These are phyloP conservation scores for Manihot esculenta DNA, from an alignment of 441 rosid species.

Conservation along the genomic window DNA sequence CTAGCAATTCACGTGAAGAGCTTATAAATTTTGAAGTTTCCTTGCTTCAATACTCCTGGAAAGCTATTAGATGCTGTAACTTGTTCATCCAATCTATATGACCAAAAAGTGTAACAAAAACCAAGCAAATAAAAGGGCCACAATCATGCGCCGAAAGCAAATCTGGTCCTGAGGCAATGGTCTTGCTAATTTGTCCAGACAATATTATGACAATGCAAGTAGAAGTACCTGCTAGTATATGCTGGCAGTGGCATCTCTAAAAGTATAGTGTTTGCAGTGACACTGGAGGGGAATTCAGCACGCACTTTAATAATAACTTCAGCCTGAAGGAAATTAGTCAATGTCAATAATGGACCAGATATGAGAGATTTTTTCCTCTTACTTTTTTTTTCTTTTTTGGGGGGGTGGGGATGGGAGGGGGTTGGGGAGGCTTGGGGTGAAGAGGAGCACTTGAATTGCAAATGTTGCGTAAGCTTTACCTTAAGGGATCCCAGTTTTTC, in stretches of 20 bases:
- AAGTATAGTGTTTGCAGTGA: constrained; percentile 60
- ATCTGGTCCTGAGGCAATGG: neutral
- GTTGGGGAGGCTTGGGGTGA: too few species aligned
- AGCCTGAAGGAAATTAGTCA: constrained; percentile 38
- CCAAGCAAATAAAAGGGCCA: neutral
- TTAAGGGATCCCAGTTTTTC: constrained; percentile 81
- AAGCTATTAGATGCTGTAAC: too few species aligned
- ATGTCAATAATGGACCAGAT: neutral
- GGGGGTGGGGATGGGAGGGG: too few species aligned
- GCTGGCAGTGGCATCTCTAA: constrained; percentile 84
- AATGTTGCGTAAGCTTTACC: constrained; percentile 29
- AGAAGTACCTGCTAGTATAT: constrained; percentile 65
- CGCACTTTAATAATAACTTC: constrained; percentile 70
- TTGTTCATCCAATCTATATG: too few species aligned
- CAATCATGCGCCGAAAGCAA: too few species aligned
- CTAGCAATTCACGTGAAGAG: too few species aligned
- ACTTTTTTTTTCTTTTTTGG: too few species aligned
- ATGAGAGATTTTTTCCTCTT: too few species aligned
- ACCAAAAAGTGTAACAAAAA: too few species aligned
- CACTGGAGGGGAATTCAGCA: constrained; percentile 65
- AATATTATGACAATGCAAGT: neutral
- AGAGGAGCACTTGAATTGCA: neutral
- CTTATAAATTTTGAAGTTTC: too few species aligned
- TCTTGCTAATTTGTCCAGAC: constrained; percentile 6
- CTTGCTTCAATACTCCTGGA: too few species aligned